These are phyloP conservation scores for Endotrypanum monterogeii DNA, from an alignment of 208 protist genomes.

Conservation along the genomic window DNA sequence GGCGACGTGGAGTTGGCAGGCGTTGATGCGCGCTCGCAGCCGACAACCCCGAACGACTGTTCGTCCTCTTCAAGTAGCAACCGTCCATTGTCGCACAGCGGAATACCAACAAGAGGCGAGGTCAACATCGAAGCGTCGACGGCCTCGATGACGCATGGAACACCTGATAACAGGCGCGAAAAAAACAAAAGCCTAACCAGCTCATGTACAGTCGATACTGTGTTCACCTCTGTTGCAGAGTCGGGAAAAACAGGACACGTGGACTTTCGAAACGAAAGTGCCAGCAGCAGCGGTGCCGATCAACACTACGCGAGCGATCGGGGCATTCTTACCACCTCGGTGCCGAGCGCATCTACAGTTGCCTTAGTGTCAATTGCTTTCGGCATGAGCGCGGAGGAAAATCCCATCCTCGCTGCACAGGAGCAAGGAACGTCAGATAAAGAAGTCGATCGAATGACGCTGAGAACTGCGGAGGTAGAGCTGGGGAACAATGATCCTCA, in stretches of 20 bases:
- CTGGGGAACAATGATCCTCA: not conserved
- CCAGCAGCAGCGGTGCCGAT: conserved; percentile 11
- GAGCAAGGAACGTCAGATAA: not conserved
- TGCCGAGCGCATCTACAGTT: not conserved
- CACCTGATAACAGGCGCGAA: not conserved
- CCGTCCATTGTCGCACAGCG: not conserved
- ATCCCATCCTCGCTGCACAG: not conserved
- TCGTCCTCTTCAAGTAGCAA: conserved; percentile 1
- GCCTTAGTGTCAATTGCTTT: not conserved
- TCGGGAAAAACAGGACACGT: not conserved
- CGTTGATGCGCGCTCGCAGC: not conserved
- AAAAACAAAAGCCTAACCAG: not conserved
- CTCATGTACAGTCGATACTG: not conserved
- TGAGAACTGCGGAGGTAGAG: not conserved
- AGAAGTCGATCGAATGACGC: not conserved
- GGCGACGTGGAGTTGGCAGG: conserved; percentile 5
- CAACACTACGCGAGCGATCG: not conserved
- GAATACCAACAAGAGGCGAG: not conserved
- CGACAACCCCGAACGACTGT: not conserved
- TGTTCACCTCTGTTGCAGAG: not conserved
- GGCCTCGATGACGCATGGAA: not conserved
- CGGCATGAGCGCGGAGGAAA: not conserved
- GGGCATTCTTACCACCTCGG: not conserved
- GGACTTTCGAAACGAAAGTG: not conserved
- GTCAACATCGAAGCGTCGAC: not conserved